Conservation (phyloP, 306 rosid genomes). For the Castanea crenata region DNA sequence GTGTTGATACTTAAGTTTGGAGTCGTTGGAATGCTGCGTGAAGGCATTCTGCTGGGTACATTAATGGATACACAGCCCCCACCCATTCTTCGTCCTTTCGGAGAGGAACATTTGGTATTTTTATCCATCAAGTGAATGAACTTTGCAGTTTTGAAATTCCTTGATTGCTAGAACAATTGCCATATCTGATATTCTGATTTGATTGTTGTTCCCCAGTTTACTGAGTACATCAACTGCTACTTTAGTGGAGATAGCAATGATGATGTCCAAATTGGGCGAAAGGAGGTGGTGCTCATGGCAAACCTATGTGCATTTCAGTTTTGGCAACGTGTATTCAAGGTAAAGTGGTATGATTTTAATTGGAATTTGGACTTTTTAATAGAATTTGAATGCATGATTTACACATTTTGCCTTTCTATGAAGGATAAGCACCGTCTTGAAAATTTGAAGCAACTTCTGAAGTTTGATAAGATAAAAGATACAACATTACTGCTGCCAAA, state of each 20-base stretch:
- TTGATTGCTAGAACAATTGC: constrained; percentile 26
- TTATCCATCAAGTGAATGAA: constrained; percentile 15
- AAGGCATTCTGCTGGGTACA: constrained; percentile 81
- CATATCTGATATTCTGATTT: constrained; percentile 18
- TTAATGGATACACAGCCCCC: constrained; percentile 80
- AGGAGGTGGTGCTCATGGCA: constrained; percentile 59
- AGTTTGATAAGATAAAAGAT: constrained; percentile 37
- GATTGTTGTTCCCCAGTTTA: constrained; percentile 38
- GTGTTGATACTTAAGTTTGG: constrained; percentile 81
- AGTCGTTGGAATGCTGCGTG: constrained; percentile 70
- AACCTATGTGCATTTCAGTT: constrained; percentile 77
- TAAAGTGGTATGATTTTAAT: constrained; percentile 27
- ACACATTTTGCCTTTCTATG: constrained; percentile 20
- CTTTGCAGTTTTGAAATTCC: constrained; percentile 9
- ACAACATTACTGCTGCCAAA: constrained; percentile 26
- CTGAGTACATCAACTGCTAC: constrained; percentile 42
- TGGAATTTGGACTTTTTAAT: constrained; percentile 4
- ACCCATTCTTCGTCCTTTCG: constrained; percentile 84
- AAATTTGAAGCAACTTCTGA: constrained; percentile 52
- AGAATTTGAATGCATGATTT: constrained; percentile 11
- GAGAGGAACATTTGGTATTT: constrained; percentile 77
- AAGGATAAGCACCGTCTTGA: constrained; percentile 64
- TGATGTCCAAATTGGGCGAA: constrained; percentile 40
- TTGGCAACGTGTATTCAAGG: constrained; percentile 90
- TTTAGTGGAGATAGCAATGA: constrained; percentile 39